Base-by-base conservation (phyloP, 2,329 filamentous ascomycete genomes). In the Berkeleyomyces basicola region DNA sequence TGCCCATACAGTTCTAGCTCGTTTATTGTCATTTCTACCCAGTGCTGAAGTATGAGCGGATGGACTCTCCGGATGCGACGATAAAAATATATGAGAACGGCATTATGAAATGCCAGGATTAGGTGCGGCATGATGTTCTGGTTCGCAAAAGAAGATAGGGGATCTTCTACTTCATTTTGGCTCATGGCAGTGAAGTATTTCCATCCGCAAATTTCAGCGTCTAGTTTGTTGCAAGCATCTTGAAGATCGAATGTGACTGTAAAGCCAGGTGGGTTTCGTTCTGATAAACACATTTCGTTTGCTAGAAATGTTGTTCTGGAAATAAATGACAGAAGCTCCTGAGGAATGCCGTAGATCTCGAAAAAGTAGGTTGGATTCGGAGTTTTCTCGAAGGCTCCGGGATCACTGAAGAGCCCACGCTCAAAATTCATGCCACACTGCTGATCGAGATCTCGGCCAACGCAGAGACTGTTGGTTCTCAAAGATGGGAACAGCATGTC, bases 21-120 rank as follows among this genome's bases (percentile, higher is more conserved):
- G 9, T 40, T 7, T n/a, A 65, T 61, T 4, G 61, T 61, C 36
- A 49, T 46, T 10, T 63, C 51, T 1, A 63, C 58, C 16, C 61
- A 59, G 5, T 57, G 49, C 43, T 65, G 64, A 6, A 65, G 58
- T 1, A 65, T 47, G 11, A 65, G 58, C 3, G 64, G 64, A 42
- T 65, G 42, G 6, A 65, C 51, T 11, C 58, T 42, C 10, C 61
- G 61, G 36, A 78, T 72, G 3, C 75, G 68, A 1, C 76, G 70
- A 65, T 78, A 76, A 58, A 78, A 78, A 66, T 75, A 77, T 2
- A 78, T 76, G 3, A 73, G 68, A 9, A 77, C 65, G 0, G 75
- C 74, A 42, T 75, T 71, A 7, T 75, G 73, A 62, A 78, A 73
- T 6, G 75, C 75, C 0, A 70, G 66, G 0, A 73, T 67, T 69